Evolutionary conservation across 1,284 basidiomycete genomes (phyloP), one percentile per base, ranked within the genome.

Genomic region (Trichosporon ovoides): DNA sequence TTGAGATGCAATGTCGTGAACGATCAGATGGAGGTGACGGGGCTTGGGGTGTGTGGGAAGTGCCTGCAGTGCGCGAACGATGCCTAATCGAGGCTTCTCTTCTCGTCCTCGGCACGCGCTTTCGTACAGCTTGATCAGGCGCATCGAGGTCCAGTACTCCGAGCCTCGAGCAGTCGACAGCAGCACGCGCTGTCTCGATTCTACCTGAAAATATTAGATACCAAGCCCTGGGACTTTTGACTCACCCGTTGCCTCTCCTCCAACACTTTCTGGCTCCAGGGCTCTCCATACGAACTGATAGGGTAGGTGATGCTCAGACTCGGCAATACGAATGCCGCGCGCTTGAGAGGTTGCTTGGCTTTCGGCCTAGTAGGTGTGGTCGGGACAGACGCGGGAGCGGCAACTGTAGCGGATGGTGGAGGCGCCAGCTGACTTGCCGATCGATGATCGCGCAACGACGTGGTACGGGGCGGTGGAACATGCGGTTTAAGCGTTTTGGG

Each of bases 261-360:
- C 16, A 71, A 84, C 54, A 90, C 80, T 6, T 81, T 82, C 0
- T 85, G 84, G 7, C 83, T 88, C 52, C 84, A 88, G 2, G 90
- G 90, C 18, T 90, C 89, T 54, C 87, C 87, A 16, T 84, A 68
- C 2, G 87, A 84, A 35, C 86, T 87, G 71, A 94, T 93, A 0
- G 89, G 89, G 71, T 93, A 95, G 24, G 91, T 85, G 22, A 86
- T 89, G 34, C 84, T 84, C 68, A 92, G 83, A 67, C 87, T 83
- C 0, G 88, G 89, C 3, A 93, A 79, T 63, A 91, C 87, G 70
- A 91, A 93, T 66, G 92, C 88, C 0, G 89, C 89, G 54, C 88
- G 80, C 71, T 88, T 91, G 60, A 93, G 81, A 6, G 88, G 83
- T 66, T 73, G 69, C 53, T 71, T 72, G 55, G 68, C 65, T 22